Conservation (phyloP, 495 filamentous ascomycete genomes). For the Polyplosphaeria fusca region DNA sequence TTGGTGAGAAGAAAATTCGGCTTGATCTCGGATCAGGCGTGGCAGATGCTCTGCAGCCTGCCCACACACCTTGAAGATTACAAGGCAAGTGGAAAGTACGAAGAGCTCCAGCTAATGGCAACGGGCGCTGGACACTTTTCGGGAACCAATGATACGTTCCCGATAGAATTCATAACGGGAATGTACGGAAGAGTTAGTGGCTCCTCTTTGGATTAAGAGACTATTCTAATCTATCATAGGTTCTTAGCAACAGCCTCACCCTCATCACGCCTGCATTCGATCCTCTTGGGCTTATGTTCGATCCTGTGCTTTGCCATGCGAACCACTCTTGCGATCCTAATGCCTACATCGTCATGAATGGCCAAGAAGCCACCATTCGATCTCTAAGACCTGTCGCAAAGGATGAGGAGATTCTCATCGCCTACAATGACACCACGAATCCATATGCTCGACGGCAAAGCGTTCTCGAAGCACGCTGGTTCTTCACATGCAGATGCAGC, state of each 20-base stretch:
- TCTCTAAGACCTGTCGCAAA: slow-evolving; percentile 48
- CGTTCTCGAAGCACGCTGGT: slow-evolving; percentile 58
- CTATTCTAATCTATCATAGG: neutral
- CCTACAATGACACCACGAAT: slow-evolving; percentile 63
- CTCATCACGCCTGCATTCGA: slow-evolving; percentile 57
- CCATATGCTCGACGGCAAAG: slow-evolving; percentile 47
- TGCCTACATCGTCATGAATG: slow-evolving; percentile 61
- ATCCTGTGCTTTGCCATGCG: slow-evolving; percentile 54
- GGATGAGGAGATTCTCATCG: slow-evolving; percentile 63
- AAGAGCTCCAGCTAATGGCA: slow-evolving; percentile 52
- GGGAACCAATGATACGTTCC: slow-evolving; percentile 4
- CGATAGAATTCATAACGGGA: slow-evolving; percentile 14
- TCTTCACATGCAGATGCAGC: slow-evolving; percentile 62
- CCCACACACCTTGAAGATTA: slow-evolving; percentile 29
- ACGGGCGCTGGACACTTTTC: slow-evolving; percentile 14
- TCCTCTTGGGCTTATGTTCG: slow-evolving; percentile 60
- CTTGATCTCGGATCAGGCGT: slow-evolving; percentile 21
- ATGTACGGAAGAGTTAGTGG: slow-evolving; percentile 20
- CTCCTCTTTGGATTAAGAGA: neutral
- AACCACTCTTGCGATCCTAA: slow-evolving; percentile 75
- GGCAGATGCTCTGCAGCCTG: slow-evolving; percentile 6
- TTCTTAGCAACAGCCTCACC: slow-evolving; percentile 56
- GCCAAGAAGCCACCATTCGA: slow-evolving; percentile 42
- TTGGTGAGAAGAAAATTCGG: slow-evolving; percentile 15
- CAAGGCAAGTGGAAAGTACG: slow-evolving; percentile 37